Evolutionary conservation across 495 filamentous ascomycete species (phyloP).

Genomic region (Penicillium arizonense): DNA sequence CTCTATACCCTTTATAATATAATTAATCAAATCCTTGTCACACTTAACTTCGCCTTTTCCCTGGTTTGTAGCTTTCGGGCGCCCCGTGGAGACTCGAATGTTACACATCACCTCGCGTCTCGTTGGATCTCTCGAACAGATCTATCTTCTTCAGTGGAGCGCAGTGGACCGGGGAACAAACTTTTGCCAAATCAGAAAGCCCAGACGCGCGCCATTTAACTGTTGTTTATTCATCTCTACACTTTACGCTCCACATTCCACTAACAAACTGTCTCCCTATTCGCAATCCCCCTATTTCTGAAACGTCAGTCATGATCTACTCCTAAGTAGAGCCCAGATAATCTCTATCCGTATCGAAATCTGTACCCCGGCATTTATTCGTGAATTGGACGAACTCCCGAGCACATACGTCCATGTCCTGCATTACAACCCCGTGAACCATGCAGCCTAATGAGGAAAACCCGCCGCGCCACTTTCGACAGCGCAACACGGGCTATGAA

Average conservation of each 20-base stretch:
- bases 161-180: slow-evolving; percentile 10
- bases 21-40: not conserved
- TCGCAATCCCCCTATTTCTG: slow-evolving; percentile 9
- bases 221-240: not conserved
- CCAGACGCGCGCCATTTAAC: not conserved
- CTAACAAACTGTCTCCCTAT: slow-evolving; percentile 11
- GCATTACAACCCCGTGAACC: not conserved
- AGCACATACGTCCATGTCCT: not conserved
- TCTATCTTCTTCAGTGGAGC: slow-evolving; percentile 16
- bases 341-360: not conserved
- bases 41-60: slow-evolving; percentile 2
- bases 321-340: no score
- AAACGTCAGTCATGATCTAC: not conserved
- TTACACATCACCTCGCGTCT: slow-evolving; percentile 29
- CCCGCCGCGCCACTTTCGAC: not conserved
- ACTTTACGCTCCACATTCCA: slow-evolving; percentile 14
- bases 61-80: slow-evolving; percentile 9
- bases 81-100: slow-evolving; percentile 4
- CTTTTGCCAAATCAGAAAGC: not conserved
- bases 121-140: slow-evolving; percentile 22
- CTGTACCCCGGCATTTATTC: not conserved
- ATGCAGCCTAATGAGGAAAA: not conserved
- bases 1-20: not conserved
- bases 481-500: not conserved
- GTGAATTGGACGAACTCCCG: not conserved